Base-by-base conservation (phyloP, 768 basidiomycete genomes). In the Lactarius hatsudake region DNA sequence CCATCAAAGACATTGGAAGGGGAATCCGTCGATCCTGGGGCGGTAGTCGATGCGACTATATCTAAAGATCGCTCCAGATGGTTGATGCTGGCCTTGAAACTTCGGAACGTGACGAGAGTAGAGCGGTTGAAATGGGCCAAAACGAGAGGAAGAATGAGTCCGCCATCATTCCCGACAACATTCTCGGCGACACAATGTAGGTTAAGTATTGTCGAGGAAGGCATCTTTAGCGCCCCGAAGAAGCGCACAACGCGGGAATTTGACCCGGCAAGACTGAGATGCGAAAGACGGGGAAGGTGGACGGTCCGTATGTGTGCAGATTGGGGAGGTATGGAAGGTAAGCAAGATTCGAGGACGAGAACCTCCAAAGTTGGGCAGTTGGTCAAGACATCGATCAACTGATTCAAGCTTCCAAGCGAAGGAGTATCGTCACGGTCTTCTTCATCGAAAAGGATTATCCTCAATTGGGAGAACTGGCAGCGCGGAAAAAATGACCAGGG, bases 251-350 rank as follows among this genome's bases (percentile, higher is more conserved):
- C 34, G 18, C 66, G 36, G 6, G 56, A 26, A 59, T 20, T 67
- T 59, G 61, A 42, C 2, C 56, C 66, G 3, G 30, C n/a, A 26
- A 63, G 26, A 36, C 36, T 43, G 15, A 67, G 28, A 5, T 48
- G 38, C 12, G 61, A 53, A 63, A 67, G 66, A 7, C 6, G 43
- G 17, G 66, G 61, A 43, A 67, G 66, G 51, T n/a, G 38, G 28
- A 67, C 40, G 23, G 28, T 40, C 43, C 32, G 61, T 18, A 8
- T 38, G 5, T 3, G 15, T 12, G 48, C 12, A 9, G 5, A 18
- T 26, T 63, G 36, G 36, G 48, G 18, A 53, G 34, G 61, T 7
- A 17, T 15, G 23, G 28, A 1, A 26, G 61, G 61, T 43, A 67
- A 53, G 51, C 66, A 67, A 30, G 2, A 36, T 6, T 59, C 57